Evolutionary conservation across 1,139 yeast species (phyloP), one percentile per base, ranked within the genome.

Genomic region (Candida freyschussii): DNA sequence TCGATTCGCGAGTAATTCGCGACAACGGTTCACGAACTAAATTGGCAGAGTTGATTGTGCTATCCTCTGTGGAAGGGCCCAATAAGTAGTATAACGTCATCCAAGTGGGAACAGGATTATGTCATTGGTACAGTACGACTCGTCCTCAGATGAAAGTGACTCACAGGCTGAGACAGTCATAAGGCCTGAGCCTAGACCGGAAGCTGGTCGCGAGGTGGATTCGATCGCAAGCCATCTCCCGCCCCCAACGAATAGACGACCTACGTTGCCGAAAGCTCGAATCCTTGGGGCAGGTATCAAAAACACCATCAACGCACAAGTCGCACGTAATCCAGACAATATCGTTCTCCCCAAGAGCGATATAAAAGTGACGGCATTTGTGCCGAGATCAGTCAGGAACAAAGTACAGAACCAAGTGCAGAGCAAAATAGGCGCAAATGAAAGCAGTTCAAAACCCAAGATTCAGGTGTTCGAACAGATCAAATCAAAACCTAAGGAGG

Each of bases 161-260:
- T 12, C n/a, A n/a, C n/a, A n/a, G n/a, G n/a, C n/a, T n/a, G n/a
- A n/a, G n/a, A n/a, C n/a, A n/a, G n/a, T n/a, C n/a, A n/a, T n/a
- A n/a, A n/a, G n/a, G n/a, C n/a, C n/a, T n/a, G n/a, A n/a, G n/a
- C n/a, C n/a, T n/a, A n/a, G n/a, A n/a, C 25, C 18, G 17, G 11
- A 15, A 12, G 7, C 27, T 21, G 28, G 16, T 14, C 17, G 13
- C n/a, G 12, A 11, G 15, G 28, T 21, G 23, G 27, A 20, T 12
- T 49, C 51, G 13, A 49, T 49, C 16, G 41, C 48, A 8, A 43
- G 41, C 15, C 47, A 45, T 33, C 37, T 49, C 3, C 53, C 53
- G 7, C 35, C 43, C 6, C 53, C 53, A 13, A 43, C 42, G 36
- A 40, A 41, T 25, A 36, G 43, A 24, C 34, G 36, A 12, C 36